Percentiles rank a stretch among this genome's conserved stretches.
Evolutionary conservation across 1,284 basidiomycete species (phyloP).

Genomic region (Singerocomus rubriflavus): DNA sequence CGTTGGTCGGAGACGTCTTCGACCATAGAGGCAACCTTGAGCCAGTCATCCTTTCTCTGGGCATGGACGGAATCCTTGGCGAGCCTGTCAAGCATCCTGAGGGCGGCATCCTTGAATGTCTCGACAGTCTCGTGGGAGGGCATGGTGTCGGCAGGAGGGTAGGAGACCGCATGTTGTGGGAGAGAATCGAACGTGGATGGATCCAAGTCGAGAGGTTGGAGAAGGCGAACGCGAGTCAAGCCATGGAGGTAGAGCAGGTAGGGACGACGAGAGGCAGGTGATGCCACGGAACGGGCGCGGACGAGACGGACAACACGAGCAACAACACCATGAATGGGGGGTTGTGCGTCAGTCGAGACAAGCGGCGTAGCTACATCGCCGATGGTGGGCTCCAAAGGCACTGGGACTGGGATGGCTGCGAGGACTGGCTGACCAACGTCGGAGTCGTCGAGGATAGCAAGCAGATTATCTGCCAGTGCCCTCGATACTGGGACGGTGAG

Average conservation of each 20-base stretch:
- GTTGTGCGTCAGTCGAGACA: constrained; percentile 3
- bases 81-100: constrained; percentile 63
- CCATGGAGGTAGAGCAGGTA: constrained; percentile 68
- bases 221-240: constrained; percentile 51
- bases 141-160: constrained; percentile 40
- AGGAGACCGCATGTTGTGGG: constrained; percentile 47
- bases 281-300: constrained; percentile 39
- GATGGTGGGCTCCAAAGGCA: constrained; percentile 18
- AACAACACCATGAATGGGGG: constrained; percentile 39
- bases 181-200: constrained; percentile 31
- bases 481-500: constrained; percentile 59
- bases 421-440: constrained; percentile 58
- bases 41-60: constrained; percentile 56
- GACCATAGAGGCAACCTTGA: constrained; percentile 59
- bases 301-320: constrained; percentile 64
- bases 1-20: constrained; percentile 61
- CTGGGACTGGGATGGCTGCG: constrained; percentile 56
- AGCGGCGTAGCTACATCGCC: constrained; percentile 18
- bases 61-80: constrained; percentile 57
- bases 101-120: constrained; percentile 64
- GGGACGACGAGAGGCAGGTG: constrained; percentile 41
- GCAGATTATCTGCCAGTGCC: constrained; percentile 54
- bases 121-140: constrained; percentile 55
- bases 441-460: constrained; percentile 58
- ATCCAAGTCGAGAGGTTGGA: constrained; percentile 34